A percentile compares a stretch with the other conserved stretches of the same genome.
phyloP scores from a whole-genome alignment of 129 eudicot species.

The Saussurea involucrata region DNA sequence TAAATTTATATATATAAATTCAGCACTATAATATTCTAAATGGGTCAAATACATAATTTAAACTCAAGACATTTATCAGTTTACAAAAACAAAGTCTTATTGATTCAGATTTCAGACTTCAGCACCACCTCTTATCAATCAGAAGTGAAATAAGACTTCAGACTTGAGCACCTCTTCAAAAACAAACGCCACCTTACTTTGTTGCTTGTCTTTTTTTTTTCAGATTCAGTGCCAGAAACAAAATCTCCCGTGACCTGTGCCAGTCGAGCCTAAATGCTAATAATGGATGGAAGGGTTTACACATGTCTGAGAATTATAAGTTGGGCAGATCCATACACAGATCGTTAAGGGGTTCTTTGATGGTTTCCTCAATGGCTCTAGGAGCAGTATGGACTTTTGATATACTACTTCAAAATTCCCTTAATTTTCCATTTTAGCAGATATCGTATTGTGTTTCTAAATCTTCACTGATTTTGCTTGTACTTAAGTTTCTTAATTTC shows the following conservation, averaged over 20 bases:
- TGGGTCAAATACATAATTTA: no score
- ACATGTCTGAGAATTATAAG: constrained; percentile 19
- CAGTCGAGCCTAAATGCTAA: constrained; percentile 19
- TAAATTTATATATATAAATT: no score
- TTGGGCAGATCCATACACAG: constrained; percentile 11
- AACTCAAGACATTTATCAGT: no score
- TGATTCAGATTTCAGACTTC: no score
- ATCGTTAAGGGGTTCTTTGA: constrained; percentile 31
- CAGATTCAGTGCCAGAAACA: constrained; percentile 33
- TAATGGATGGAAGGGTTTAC: constrained; percentile 20
- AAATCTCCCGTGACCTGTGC: constrained; percentile 26
- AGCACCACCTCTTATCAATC: no score
- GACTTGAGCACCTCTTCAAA: no score
- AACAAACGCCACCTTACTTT: no score
- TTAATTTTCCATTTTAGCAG: neutral
- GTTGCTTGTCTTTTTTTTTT: constrained; percentile 15
- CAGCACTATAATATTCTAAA: no score
- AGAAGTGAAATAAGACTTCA: no score
- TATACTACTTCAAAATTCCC: neutral
- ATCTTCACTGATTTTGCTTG: neutral
- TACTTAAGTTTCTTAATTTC: neutral
- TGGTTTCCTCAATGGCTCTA: constrained; percentile 49
- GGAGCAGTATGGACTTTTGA: constrained; percentile 44
- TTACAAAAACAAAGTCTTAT: no score
- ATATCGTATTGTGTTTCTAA: neutral